phyloP scores from a whole-genome alignment of 1,284 basidiomycete genomes.

The Rhodotorula sp. region DNA sequence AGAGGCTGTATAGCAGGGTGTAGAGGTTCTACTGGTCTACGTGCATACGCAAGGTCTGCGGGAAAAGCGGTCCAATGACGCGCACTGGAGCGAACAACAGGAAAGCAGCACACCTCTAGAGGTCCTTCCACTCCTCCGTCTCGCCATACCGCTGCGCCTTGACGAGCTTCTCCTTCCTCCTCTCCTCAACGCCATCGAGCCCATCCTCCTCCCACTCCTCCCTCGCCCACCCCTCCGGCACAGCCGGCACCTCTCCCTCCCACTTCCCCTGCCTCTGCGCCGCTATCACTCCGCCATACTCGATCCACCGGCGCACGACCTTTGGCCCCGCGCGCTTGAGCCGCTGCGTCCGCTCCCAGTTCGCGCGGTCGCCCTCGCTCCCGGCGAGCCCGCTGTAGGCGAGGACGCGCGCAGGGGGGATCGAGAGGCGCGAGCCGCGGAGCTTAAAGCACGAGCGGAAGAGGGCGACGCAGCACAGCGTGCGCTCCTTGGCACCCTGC shows the following conservation, averaged over 20 bases:
- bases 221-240: constrained; percentile 8
- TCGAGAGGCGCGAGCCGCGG: constrained; percentile 37
- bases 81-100: background rate
- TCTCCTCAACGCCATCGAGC: constrained; percentile 26
- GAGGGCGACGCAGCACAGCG: constrained; percentile 36
- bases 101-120: constrained; percentile 1
- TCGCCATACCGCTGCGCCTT: constrained; percentile 25
- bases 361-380: constrained; percentile 14
- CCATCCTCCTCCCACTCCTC: constrained; percentile 32
- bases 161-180: constrained; percentile 14
- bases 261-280: constrained; percentile 27
- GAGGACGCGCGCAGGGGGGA: constrained; percentile 40
- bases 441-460: constrained; percentile 41
- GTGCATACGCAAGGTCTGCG: background rate
- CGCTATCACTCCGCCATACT: constrained; percentile 29
- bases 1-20: background rate
- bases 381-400: constrained; percentile 31
- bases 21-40: background rate
- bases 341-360: constrained; percentile 27
- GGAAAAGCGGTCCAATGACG: background rate
- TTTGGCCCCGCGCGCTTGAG: constrained; percentile 10
- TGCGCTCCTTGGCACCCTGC: constrained; percentile 28
- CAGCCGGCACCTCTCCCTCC: constrained; percentile 8
- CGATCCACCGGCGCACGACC: constrained; percentile 28
- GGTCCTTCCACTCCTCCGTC: constrained; percentile 14